Conservation (phyloP, 345 rosid species). For the Salix brachista region DNA sequence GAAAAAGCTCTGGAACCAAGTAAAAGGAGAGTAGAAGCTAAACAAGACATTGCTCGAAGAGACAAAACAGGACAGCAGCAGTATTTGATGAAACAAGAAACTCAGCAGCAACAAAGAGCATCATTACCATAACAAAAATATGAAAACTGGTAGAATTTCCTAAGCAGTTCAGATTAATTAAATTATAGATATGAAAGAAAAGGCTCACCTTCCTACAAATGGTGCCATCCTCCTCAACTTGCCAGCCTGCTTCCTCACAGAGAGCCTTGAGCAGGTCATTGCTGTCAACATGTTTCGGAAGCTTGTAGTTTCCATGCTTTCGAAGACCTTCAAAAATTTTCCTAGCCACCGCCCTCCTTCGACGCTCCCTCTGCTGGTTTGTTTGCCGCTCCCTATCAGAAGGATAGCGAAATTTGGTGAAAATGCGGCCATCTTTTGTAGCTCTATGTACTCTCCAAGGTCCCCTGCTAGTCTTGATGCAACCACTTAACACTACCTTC, state of each 20-base stretch:
- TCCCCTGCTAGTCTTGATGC: conserved; percentile 39
- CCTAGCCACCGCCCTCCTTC: conserved; percentile 30
- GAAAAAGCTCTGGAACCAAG: too few species aligned
- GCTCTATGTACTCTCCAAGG: conserved; percentile 39
- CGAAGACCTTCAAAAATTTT: conserved; percentile 48
- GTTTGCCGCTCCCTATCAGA: conserved; percentile 33
- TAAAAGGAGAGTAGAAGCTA: too few species aligned
- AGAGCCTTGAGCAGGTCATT: conserved; percentile 47
- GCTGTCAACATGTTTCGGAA: conserved; percentile 34
- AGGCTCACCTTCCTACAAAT: conserved; percentile 28
- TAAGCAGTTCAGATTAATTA: too few species aligned
- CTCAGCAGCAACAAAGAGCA: too few species aligned
- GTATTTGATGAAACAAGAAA: too few species aligned
- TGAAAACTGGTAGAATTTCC: too few species aligned
- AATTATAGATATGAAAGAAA: too few species aligned
- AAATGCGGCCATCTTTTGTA: conserved; percentile 23
- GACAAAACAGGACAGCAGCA: too few species aligned
- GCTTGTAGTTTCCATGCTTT: conserved; percentile 38
- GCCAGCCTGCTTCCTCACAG: conserved; percentile 52
- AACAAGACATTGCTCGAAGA: too few species aligned
- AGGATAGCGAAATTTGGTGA: conserved; percentile 31
- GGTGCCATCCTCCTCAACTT: conserved; percentile 47
- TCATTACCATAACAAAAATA: too few species aligned
- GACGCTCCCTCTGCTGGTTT: conserved; percentile 40
- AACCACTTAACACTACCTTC: conserved; percentile 15